A percentile compares a stretch with the other conserved stretches of the same genome.
These are phyloP conservation scores for Phialemoniopsis sp. DNA, from an alignment of 2,329 filamentous ascomycete genomes.

Conservation along the genomic window DNA sequence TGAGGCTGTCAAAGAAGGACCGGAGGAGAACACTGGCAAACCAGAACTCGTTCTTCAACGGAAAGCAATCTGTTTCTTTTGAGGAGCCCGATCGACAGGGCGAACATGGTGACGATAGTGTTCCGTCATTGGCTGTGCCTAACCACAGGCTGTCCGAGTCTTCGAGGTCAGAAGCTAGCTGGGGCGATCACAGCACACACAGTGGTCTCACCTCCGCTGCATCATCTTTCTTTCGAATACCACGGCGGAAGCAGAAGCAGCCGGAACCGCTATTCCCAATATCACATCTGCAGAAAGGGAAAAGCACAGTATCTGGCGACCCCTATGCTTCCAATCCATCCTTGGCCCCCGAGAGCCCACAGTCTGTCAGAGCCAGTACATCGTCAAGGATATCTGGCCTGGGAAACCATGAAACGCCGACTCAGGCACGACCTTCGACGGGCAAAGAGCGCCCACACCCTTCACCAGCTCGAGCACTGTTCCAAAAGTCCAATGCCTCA, in stretches of 20 bases:
- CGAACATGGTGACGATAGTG: conserved; percentile 45
- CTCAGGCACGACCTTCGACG: conserved; percentile 20
- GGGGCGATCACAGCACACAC: conserved; percentile 59
- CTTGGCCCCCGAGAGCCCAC: conserved; percentile 31
- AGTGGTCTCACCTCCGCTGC: conserved; percentile 17
- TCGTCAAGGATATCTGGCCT: conserved; percentile 8
- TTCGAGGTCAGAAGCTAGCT: conserved; percentile 83
- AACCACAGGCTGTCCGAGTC: conserved; percentile 74
- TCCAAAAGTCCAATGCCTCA: conserved; percentile 32
- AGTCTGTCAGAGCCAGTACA: conserved; percentile 6
- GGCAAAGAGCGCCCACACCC: conserved; percentile 20
- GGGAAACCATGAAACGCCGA: conserved; percentile 21
- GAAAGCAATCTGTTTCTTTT: conserved; percentile 48
- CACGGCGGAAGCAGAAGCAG: conserved; percentile 71
- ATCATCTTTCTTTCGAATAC: conserved; percentile 69
- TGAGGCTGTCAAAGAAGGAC: conserved; percentile 29
- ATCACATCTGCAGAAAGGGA: conserved; percentile 76
- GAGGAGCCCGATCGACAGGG: conserved; percentile 59
- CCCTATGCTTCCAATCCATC: conserved; percentile 37
- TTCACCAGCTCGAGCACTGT: conserved; percentile 24
- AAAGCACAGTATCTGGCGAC: conserved; percentile 32
- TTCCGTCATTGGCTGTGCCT: conserved; percentile 58
- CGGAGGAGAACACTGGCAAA: conserved; percentile 31
- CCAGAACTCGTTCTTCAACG: conserved; percentile 27
- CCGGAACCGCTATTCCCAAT: conserved; percentile 79